phyloP scores from a whole-genome alignment of 495 filamentous ascomycete species.

The Penicillium herquei region DNA sequence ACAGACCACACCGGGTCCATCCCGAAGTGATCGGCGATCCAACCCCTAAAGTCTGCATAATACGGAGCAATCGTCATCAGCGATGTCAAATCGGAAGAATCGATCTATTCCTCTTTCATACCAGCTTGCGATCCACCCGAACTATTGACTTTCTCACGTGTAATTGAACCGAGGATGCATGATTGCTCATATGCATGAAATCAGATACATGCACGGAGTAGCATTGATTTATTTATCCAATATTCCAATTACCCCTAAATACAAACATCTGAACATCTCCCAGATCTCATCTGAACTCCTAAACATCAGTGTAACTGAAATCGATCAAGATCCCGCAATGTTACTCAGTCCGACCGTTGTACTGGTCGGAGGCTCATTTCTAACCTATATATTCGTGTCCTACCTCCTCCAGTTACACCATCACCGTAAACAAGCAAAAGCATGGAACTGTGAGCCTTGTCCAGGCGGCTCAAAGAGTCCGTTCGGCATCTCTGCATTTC shows the following conservation, averaged over 20 bases:
- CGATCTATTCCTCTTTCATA: neutral
- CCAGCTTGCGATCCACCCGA: neutral
- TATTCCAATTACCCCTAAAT: neutral
- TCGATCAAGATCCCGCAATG: slow-evolving; percentile 16
- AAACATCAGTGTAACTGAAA: neutral
- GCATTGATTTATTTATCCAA: neutral
- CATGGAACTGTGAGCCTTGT: slow-evolving; percentile 37
- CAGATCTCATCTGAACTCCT: too few species aligned
- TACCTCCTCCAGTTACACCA: slow-evolving; percentile 23
- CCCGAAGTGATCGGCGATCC: too few species aligned
- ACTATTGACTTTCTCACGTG: slow-evolving; percentile 2
- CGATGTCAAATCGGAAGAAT: neutral
- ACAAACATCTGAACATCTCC: too few species aligned
- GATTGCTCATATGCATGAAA: too few species aligned
- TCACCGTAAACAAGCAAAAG: slow-evolving; percentile 32
- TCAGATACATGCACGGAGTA: too few species aligned
- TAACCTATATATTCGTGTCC: slow-evolving; percentile 26
- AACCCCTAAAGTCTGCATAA: too few species aligned
- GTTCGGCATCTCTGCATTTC: slow-evolving; percentile 35
- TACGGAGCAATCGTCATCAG: too few species aligned
- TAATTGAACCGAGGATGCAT: slow-evolving; percentile 18
- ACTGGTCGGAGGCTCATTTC: slow-evolving; percentile 17
- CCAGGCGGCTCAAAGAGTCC: slow-evolving; percentile 15
- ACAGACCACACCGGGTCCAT: too few species aligned
- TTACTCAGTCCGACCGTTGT: slow-evolving; percentile 20